These are phyloP conservation scores for Ailanthus altissimus DNA, from an alignment of 345 rosid genomes.

Conservation along the genomic window DNA sequence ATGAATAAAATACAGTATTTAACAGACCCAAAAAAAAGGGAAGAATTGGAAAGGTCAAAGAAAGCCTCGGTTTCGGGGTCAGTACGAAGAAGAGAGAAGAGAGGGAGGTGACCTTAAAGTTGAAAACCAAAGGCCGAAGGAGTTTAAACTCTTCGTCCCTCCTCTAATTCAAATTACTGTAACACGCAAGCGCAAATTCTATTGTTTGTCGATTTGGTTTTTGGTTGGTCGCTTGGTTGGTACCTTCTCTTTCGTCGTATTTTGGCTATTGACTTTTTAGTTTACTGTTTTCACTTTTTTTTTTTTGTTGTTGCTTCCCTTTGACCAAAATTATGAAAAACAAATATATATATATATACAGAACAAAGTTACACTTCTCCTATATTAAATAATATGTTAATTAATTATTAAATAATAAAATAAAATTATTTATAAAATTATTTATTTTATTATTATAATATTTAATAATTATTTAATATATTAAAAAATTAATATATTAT, in stretches of 20 bases:
- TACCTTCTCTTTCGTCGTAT: not conserved
- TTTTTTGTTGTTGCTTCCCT: too few species aligned
- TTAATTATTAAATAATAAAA: too few species aligned
- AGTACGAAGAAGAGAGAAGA: conserved; percentile 21
- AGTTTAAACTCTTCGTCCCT: not conserved
- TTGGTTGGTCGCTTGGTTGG: not conserved
- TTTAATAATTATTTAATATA: too few species aligned
- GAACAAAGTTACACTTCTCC: too few species aligned
- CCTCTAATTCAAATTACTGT: not conserved
- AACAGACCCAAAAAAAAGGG: not conserved
- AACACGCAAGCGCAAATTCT: not conserved
- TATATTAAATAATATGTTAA: too few species aligned
- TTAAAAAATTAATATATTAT: too few species aligned
- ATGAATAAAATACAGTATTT: not conserved
- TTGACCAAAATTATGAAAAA: too few species aligned
- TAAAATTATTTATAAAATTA: too few species aligned
- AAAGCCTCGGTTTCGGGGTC: not conserved
- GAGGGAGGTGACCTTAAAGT: not conserved
- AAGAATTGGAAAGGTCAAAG: conserved; percentile 2
- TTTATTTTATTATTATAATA: too few species aligned
- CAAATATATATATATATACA: too few species aligned
- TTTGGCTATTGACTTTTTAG: not conserved
- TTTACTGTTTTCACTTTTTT: too few species aligned
- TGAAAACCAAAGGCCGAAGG: too few species aligned
- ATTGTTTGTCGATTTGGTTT: not conserved